Conservation (phyloP, 805 yeast species). For the Barnettozyma californica region DNA sequence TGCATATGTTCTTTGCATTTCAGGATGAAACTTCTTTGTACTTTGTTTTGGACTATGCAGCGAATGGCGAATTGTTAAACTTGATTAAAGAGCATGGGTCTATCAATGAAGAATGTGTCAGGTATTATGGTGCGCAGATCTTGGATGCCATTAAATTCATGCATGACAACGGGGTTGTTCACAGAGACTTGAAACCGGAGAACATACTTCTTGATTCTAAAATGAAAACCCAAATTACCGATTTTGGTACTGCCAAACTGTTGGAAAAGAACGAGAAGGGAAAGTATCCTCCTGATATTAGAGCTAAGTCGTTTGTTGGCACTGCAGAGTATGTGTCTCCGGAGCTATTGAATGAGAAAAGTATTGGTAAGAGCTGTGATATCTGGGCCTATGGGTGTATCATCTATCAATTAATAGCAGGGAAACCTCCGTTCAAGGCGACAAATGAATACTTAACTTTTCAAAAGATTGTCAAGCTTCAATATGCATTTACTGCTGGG, state of each 20-base stretch:
- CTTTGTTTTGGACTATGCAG: slow-evolving; percentile 73
- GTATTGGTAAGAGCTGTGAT: slow-evolving; percentile 88
- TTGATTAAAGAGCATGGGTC: slow-evolving; percentile 67
- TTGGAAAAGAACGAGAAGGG: slow-evolving; percentile 49
- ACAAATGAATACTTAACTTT: slow-evolving; percentile 77
- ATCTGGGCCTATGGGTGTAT: slow-evolving; percentile 99
- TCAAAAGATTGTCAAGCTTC: slow-evolving; percentile 75
- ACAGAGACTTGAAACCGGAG: slow-evolving; percentile 81
- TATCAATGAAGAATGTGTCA: slow-evolving; percentile 60
- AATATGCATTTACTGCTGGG: slow-evolving; percentile 81
- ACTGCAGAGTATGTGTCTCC: slow-evolving; percentile 97
- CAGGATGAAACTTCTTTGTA: slow-evolving; percentile 72
- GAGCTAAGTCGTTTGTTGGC: slow-evolving; percentile 80
- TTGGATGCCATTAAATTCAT: slow-evolving; percentile 67
- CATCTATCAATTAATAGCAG: slow-evolving; percentile 91
- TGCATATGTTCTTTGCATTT: slow-evolving; percentile 69
- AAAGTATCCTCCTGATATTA: slow-evolving; percentile 56
- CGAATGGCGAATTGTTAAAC: slow-evolving; percentile 70
- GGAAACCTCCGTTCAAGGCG: slow-evolving; percentile 83
- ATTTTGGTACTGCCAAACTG: slow-evolving; percentile 79
- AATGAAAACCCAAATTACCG: slow-evolving; percentile 65
- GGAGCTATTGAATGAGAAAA: slow-evolving; percentile 66
- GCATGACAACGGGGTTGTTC: slow-evolving; percentile 73
- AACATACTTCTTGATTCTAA: slow-evolving; percentile 62
- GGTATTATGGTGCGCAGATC: slow-evolving; percentile 68